These are phyloP conservation scores for Candida ascalaphidarum DNA, from an alignment of 805 yeast species.

Conservation along the genomic window DNA sequence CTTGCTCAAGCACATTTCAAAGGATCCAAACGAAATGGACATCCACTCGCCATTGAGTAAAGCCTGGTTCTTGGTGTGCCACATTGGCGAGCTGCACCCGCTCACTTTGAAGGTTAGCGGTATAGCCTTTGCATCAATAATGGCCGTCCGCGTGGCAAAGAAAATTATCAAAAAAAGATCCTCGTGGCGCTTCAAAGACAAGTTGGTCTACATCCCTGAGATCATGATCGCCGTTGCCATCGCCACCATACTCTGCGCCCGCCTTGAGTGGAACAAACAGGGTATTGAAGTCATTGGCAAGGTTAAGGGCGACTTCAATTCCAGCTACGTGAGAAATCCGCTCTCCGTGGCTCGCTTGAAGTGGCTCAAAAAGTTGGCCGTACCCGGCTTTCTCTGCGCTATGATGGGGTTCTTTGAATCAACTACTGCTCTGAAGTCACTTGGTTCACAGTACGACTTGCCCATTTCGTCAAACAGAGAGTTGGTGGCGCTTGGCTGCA, in stretches of 20 bases:
- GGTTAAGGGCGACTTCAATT: conserved; percentile 39
- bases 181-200: conserved; percentile 5
- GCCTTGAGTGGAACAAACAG: conserved; percentile 37
- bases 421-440: conserved; percentile 83
- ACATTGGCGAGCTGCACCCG: conserved; percentile 41
- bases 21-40: conserved; percentile 24
- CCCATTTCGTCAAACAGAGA: conserved; percentile 85
- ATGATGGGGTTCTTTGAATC: conserved; percentile 88
- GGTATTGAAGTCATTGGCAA: conserved; percentile 69
- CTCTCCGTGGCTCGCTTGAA: conserved; percentile 39
- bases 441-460: conserved; percentile 64
- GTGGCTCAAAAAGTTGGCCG: conserved; percentile 49
- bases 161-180: conserved; percentile 10
- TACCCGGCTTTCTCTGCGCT: conserved; percentile 68
- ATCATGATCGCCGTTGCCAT: conserved; percentile 66
- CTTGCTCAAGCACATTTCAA: conserved; percentile 29
- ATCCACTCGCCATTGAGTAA: conserved; percentile 63
- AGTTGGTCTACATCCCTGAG: conserved; percentile 71
- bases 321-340: conserved; percentile 47
- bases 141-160: conserved; percentile 34
- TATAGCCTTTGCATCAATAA: conserved; percentile 39
- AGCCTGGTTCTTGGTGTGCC: conserved; percentile 42
- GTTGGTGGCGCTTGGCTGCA: conserved; percentile 77
- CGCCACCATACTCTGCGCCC: conserved; percentile 44
- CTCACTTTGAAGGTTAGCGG: conserved; percentile 59